phyloP scores from a whole-genome alignment of 2,329 filamentous ascomycete species.

The Grosmannia clavigera region DNA sequence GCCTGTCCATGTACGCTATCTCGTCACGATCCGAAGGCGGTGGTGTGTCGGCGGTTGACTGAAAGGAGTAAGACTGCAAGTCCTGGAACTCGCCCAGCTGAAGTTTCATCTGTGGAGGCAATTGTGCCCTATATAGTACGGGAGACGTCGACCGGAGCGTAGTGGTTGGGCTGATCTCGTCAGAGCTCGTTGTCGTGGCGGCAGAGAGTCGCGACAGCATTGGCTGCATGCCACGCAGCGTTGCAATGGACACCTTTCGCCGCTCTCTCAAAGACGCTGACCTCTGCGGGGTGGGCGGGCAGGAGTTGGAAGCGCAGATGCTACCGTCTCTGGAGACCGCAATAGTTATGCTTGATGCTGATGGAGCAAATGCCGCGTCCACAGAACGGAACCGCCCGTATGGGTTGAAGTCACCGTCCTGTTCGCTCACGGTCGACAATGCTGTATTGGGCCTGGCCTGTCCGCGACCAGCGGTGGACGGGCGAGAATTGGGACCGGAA shows the following conservation, averaged over 20 bases:
- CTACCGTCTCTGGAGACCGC: neutral
- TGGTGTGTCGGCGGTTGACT: slow-evolving; percentile 4
- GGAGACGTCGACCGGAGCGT: neutral
- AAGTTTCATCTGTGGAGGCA: slow-evolving; percentile 8
- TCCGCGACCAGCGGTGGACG: slow-evolving; percentile 2
- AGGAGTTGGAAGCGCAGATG: slow-evolving; percentile 1
- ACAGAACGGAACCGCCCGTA: neutral
- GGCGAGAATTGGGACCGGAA: slow-evolving; percentile 8
- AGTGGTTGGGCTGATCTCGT: slow-evolving; percentile 9
- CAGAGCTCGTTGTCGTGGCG: slow-evolving; percentile 6
- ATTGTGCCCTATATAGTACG: neutral
- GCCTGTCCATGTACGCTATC: neutral
- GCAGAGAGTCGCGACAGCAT: neutral
- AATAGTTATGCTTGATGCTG: neutral
- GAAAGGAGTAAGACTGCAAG: slow-evolving; percentile 1
- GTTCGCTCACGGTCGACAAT: neutral
- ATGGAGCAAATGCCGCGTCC: neutral
- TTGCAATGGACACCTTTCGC: slow-evolving; percentile 10
- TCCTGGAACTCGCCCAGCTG: slow-evolving; percentile 6
- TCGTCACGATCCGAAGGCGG: slow-evolving; percentile 6
- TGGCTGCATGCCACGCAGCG: slow-evolving; percentile 7
- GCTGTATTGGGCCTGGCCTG: neutral
- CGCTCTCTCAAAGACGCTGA: slow-evolving; percentile 12
- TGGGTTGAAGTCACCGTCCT: neutral
- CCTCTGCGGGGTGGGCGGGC: slow-evolving; percentile 10